phyloP scores from a whole-genome alignment of 371 early-diverging fungal genomes.

The Apophysomyces variabilis region DNA sequence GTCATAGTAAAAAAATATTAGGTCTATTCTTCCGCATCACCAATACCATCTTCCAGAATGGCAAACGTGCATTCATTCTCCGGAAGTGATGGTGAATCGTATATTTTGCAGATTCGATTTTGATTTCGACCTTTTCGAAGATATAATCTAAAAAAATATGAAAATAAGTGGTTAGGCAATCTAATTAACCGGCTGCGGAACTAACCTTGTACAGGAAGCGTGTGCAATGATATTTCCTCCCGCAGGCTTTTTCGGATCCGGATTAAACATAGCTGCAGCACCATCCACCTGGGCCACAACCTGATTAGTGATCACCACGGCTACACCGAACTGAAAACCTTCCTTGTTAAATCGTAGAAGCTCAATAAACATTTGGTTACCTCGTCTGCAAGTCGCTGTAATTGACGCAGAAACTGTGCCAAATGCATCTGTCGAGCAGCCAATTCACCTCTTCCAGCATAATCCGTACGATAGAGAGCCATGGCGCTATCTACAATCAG shows the following conservation, averaged over 20 bases:
- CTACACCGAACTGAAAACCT: constrained; percentile 38
- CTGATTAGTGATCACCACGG: constrained; percentile 95
- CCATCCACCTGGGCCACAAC: constrained; percentile 99
- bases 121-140: constrained; percentile 87
- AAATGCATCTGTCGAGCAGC: constrained; percentile 98
- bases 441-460: constrained; percentile 97
- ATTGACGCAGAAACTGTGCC: constrained; percentile 90
- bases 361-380: constrained; percentile 47
- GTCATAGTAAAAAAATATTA: too few species aligned
- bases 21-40: constrained; percentile 58
- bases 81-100: constrained; percentile 88
- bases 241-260: constrained; percentile 97
- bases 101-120: constrained; percentile 86
- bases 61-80: constrained; percentile 79
- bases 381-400: constrained; percentile 96
- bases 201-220: constrained; percentile 76
- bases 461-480: constrained; percentile 98
- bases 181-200: neutral
- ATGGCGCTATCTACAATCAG: constrained; percentile 98
- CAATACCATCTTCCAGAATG: constrained; percentile 71
- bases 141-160: constrained; percentile 59
- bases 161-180: neutral
- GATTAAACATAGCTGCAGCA: constrained; percentile 86
- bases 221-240: constrained; percentile 99
- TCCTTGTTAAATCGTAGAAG: neutral